phyloP scores from a whole-genome alignment of 768 basidiomycete genomes.

The Collybia mongolica region DNA sequence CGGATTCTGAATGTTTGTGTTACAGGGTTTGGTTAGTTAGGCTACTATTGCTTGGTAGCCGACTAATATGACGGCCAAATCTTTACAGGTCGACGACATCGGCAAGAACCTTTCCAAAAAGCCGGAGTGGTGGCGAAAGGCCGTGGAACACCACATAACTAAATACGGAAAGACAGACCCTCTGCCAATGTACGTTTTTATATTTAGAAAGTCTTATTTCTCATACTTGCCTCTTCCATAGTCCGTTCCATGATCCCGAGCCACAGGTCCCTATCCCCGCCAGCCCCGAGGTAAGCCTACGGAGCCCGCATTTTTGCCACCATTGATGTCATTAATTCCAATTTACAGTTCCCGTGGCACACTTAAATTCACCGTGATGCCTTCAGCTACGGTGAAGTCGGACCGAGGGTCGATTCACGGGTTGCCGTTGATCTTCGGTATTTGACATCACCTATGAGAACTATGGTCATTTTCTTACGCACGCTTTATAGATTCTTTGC shows the following conservation, averaged over 20 bases:
- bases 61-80: background rate
- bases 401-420: constrained; percentile 23
- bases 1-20: too few species aligned
- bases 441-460: constrained; percentile 22
- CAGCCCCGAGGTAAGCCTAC: background rate
- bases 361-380: constrained; percentile 34
- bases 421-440: constrained; percentile 25
- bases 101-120: background rate
- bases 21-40: too few species aligned
- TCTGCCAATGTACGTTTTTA: constrained; percentile 6
- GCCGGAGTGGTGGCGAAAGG: constrained; percentile 12
- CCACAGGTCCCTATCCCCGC: constrained; percentile 26
- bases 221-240: constrained; percentile 6
- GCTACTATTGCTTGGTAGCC: too few species aligned
- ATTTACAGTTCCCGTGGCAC: constrained; percentile 25
- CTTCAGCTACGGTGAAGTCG: constrained; percentile 32
- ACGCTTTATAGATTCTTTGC: constrained; percentile 17
- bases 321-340: background rate
- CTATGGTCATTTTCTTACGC: constrained; percentile 8
- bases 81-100: background rate
- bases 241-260: constrained; percentile 27
- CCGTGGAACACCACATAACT: constrained; percentile 15
- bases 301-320: background rate
- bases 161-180: constrained; percentile 16
- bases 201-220: background rate